Evolutionary conservation across 192 early-diverging fungal species (phyloP), one percentile per base, ranked within the genome.

Genomic region (Backusella tuberculispora): DNA sequence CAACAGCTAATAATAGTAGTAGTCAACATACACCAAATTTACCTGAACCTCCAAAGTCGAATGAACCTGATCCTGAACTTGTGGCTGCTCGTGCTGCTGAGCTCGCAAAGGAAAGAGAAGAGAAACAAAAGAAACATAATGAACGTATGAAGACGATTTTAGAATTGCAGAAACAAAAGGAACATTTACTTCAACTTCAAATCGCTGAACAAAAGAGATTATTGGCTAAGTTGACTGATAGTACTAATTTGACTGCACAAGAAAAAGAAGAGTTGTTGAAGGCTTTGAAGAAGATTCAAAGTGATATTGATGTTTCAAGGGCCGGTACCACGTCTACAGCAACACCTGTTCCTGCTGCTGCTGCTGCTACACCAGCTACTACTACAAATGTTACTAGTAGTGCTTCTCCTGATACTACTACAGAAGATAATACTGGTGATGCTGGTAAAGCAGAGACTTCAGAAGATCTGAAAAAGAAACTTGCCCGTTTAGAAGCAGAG

Each of bases 181-280:
- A 85, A 21, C 80, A 84, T 12, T 77, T 91, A 10, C 83, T 90
- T 19, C 81, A 85, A 15, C 80, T 82, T 15, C 89, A 92, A 63
- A 83, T 91, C n/a, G 88, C 92, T 40, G 85, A 87, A 63, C 87
- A 92, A 71, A 91, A 91, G 53, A 48, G 80, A 60, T 74, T 92
- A 9, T 66, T 92, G 79, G 84, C 85, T 48, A 88, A 88, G 74
- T 40, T 91, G 21, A 64, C 88, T 15, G 81, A 80, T 6, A 81
- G 81, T 42, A 89, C 89, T 67, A 86, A 64, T 17, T 80, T 87
- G 80, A 83, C 83, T 0, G 40, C 80, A 34, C 77, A 83, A 41
- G 81, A 86, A 69, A 77, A 78, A 0, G 84, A 82, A 21, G 89
- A 86, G 47, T 75, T 88, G 21, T 69, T 85, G 53, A 86, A 82